Evolutionary conservation across 441 rosid genomes (phyloP), one percentile per base, ranked within the genome.

Genomic region (Capsella rubella): DNA sequence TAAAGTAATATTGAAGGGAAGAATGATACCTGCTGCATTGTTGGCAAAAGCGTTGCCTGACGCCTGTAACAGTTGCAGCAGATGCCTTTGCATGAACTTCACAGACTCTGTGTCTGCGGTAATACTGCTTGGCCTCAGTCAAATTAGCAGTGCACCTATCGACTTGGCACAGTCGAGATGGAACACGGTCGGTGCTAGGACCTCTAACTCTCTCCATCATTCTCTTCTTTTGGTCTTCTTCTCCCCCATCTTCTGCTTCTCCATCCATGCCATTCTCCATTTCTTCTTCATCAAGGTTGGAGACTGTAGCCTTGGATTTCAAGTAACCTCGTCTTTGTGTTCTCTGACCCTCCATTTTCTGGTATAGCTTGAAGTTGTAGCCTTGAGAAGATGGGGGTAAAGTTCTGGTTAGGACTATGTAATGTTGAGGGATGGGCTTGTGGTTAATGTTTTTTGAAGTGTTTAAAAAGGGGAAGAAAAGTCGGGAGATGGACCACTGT

Each of bases 81-180:
- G 85, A 71, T 12, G 89, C 87, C 83, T 89, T 89, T 34, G 90
- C 81, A 75, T 89, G 94, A 80, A 78, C 57, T 77, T 85, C 91
- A 45, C 94, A 89, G 62, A 89, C 94, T 85, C 61, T 87, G 74
- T 89, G 94, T 64, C 94, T 82, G 60, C 87, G 82, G 83, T 87
- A 84, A 75, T 89, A 87, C 64, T 83, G 85, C 72, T 84, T 89
- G 34, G 87, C 90, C 4, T 78, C 86, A 0, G 80, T 81, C 63
- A 89, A 64, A 73, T 84, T 82, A 21, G 79, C 76, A 15, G 84
- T 80, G 32, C 94, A 89, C 39, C 81, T 78, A 58, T 84, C 89
- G 7, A 78, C 91, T 71, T 82, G 82, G 74, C 94, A 89, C 72
- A 76, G 71, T 15, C 93, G 86, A 0, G 68, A 82, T 11, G 90